A percentile compares a stretch with the other conserved stretches of the same genome.
phyloP scores from a whole-genome alignment of 2,329 filamentous ascomycete species.

The Magnaporthiopsis poae region DNA sequence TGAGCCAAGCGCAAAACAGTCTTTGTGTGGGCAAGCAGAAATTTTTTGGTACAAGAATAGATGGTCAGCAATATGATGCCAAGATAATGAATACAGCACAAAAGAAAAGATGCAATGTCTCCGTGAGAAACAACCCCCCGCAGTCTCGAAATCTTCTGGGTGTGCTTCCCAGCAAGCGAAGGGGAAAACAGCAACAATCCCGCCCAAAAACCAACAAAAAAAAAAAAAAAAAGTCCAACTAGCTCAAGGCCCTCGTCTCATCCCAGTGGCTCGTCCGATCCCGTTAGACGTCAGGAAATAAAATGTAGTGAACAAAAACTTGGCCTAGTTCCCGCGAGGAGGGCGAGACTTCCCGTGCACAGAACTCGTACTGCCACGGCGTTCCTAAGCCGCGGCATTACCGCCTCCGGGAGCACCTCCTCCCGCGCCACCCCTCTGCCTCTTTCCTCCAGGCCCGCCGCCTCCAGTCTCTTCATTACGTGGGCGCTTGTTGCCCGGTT shows the following conservation, averaged over 20 bases:
- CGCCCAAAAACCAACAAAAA: neutral
- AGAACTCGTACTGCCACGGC: neutral
- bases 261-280: neutral
- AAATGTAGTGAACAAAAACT: neutral
- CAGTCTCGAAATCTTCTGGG: neutral
- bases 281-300: neutral
- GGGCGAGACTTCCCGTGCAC: neutral
- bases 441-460: conserved; percentile 26
- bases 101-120: neutral
- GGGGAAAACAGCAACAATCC: neutral
- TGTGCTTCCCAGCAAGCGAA: neutral
- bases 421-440: conserved; percentile 25
- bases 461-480: conserved; percentile 36
- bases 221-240: neutral
- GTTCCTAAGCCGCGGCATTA: neutral
- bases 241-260: neutral
- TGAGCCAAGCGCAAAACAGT: neutral
- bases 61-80: neutral
- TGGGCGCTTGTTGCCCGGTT: conserved; percentile 44
- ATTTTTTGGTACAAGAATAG: neutral
- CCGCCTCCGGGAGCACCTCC: conserved; percentile 10
- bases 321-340: neutral
- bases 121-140: too few relatives aligned
- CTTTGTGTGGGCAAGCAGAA: neutral
- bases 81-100: neutral